Percentiles rank a stretch among this genome's conserved stretches.
phyloP scores from a whole-genome alignment of 768 basidiomycete genomes.

The Leucosporidium creatinivorum region DNA sequence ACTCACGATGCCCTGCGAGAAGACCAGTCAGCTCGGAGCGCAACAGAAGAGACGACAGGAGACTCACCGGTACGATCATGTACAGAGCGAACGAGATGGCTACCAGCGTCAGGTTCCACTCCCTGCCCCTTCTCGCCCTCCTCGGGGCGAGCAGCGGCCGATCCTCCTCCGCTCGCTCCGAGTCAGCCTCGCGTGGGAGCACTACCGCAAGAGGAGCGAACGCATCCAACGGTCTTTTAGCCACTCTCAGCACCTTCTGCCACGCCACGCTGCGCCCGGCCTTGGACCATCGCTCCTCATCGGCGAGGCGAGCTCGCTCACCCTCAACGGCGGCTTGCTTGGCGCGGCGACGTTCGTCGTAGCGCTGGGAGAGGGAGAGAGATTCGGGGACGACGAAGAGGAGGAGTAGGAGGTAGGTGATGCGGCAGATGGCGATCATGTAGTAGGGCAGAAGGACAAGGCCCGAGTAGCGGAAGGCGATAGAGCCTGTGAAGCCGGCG shows the following conservation, averaged over 20 bases:
- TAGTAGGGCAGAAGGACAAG: constrained; percentile 41
- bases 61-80: constrained; percentile 34
- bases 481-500: no score
- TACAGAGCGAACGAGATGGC: constrained; percentile 37
- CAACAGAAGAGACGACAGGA: background rate
- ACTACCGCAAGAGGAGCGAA: constrained; percentile 41
- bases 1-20: no score
- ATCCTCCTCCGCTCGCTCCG: constrained; percentile 12
- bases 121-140: constrained; percentile 17
- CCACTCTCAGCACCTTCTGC: no score
- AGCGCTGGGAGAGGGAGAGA: background rate
- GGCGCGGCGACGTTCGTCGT: background rate
- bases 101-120: constrained; percentile 42
- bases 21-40: background rate
- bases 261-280: background rate
- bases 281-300: background rate
- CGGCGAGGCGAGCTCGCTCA: background rate
- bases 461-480: constrained; percentile 1
- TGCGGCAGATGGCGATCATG: constrained; percentile 38
- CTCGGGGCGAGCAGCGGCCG: background rate
- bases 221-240: constrained; percentile 6
- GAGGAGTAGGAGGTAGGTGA: constrained; percentile 35
- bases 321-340: background rate
- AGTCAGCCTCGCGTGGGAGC: constrained; percentile 32
- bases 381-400: constrained; percentile 43